Conservation (phyloP, 2,329 filamentous ascomycete genomes). For the Dothistroma pini region DNA sequence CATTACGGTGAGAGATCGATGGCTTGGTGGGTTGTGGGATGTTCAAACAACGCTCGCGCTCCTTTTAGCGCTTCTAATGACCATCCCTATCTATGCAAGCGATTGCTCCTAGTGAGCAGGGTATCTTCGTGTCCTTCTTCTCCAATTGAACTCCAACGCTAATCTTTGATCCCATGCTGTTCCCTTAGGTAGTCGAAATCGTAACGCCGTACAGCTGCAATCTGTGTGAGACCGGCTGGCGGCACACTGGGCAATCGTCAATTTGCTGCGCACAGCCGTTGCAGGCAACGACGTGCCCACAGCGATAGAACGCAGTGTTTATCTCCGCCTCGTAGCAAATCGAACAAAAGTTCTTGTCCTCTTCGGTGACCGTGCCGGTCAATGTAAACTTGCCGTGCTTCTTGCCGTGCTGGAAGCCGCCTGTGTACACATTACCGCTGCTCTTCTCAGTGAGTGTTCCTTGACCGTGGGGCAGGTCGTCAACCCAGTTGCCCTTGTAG, state of each 20-base stretch:
- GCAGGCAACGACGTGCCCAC: slow-evolving; percentile 61
- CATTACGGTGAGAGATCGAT: not conserved
- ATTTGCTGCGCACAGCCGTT: slow-evolving; percentile 57
- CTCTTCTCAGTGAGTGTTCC: slow-evolving; percentile 53
- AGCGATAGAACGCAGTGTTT: slow-evolving; percentile 60
- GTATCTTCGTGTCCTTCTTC: slow-evolving; percentile 4
- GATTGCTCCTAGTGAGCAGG: not conserved
- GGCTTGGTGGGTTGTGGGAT: not conserved
- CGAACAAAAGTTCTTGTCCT: slow-evolving; percentile 56
- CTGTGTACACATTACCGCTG: slow-evolving; percentile 58
- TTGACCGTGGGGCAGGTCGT: slow-evolving; percentile 61
- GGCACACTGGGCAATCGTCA: slow-evolving; percentile 59
- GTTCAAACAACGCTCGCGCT: not conserved
- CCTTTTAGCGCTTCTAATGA: not conserved
- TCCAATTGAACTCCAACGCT: not conserved
- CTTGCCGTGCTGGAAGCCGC: slow-evolving; percentile 59
- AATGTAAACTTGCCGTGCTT: slow-evolving; percentile 60
- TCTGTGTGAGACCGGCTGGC: slow-evolving; percentile 53
- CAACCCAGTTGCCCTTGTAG: slow-evolving; percentile 54
- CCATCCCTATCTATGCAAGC: not conserved
- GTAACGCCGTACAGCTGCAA: slow-evolving; percentile 51
- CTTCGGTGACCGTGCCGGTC: slow-evolving; percentile 59
- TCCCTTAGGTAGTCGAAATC: slow-evolving; percentile 10
- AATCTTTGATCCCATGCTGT: not conserved
- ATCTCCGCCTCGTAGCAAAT: slow-evolving; percentile 61